Evolutionary conservation across 768 basidiomycete genomes (phyloP), one percentile per base, ranked within the genome.

Genomic region (Kwoniella sp.): DNA sequence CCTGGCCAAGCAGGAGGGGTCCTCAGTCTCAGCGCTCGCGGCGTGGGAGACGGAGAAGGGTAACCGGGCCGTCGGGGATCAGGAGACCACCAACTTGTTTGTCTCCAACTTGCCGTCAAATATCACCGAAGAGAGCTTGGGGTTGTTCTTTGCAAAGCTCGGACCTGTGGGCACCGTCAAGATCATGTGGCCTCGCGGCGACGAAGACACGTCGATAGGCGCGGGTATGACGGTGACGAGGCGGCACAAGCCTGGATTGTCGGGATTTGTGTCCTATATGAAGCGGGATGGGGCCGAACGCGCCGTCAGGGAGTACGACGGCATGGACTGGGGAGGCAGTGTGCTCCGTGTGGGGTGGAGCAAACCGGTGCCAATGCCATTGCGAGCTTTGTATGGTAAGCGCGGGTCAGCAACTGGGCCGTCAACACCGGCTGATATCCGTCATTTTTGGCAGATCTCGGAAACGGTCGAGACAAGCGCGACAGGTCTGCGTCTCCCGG

Each of bases 261-360:
- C 89, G 65, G 95, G 95, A 1, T 99, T 99, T 67, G 95, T 99
- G 17, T 88, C 91, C 0, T 98, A 86, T 73, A 95, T 98, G 89
- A 88, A 84, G 62, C 81, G 95, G 44, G 83, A 82, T 60, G 90
- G 91, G 63, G 93, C 95, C 2, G 93, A 98, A 69, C 77, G 75
- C 36, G 93, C 93, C 3, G 77, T 95, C 19, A 84, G 86, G 22
- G 87, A 93, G 69, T 81, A 89, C 49, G 95, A 99, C 63, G 91
- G 92, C 2, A 83, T 85, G 55, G 89, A 95, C 37, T 99, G 93
- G 95, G 89, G 88, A 51, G 92, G 92, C 6, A 87, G 81, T 32
- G 73, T 88, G 19, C 76, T 99, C 3, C 80, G 89, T 12, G 89
- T 92, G 5, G 90, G 90, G 12, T 99, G 93, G 92, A 93, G 93